A percentile compares a stretch with the other conserved stretches of the same genome.
phyloP scores from a whole-genome alignment of 148 eudicot species.

The Rhododendron kiyosumense region DNA sequence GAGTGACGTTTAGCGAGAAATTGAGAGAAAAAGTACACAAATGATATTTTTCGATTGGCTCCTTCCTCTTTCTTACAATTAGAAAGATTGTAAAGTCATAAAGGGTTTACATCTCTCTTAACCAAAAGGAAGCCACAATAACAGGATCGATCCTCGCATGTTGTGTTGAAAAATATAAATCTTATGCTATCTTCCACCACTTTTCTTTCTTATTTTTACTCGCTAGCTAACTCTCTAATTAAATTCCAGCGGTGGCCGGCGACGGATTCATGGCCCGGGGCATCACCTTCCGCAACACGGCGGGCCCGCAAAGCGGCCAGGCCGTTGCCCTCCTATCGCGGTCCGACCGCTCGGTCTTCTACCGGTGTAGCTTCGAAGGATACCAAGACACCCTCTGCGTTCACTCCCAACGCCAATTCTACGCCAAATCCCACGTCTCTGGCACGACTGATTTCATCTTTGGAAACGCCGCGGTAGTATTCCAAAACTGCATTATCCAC shows the following conservation, averaged over 20 bases:
- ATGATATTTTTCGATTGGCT: no score
- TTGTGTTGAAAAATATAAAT: background rate
- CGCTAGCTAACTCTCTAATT: background rate
- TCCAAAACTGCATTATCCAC: background rate
- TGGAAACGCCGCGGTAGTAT: background rate
- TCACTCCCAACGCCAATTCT: conserved; percentile 4
- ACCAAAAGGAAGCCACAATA: background rate
- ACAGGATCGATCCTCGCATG: background rate
- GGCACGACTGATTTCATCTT: background rate
- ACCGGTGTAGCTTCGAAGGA: background rate
- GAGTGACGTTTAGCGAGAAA: no score
- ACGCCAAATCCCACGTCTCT: background rate
- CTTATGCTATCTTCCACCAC: background rate
- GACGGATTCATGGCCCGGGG: background rate
- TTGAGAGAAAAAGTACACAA: no score
- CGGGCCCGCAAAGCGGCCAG: background rate
- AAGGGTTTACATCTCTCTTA: background rate
- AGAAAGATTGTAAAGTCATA: background rate
- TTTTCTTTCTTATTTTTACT: background rate
- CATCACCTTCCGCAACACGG: background rate
- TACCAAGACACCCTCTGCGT: conserved; percentile 6
- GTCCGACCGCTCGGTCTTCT: background rate
- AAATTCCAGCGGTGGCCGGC: background rate
- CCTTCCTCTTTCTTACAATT: no score
- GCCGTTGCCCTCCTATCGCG: background rate